These are phyloP conservation scores for Ceratonia siliqua DNA, from an alignment of 306 rosid genomes.

Conservation along the genomic window DNA sequence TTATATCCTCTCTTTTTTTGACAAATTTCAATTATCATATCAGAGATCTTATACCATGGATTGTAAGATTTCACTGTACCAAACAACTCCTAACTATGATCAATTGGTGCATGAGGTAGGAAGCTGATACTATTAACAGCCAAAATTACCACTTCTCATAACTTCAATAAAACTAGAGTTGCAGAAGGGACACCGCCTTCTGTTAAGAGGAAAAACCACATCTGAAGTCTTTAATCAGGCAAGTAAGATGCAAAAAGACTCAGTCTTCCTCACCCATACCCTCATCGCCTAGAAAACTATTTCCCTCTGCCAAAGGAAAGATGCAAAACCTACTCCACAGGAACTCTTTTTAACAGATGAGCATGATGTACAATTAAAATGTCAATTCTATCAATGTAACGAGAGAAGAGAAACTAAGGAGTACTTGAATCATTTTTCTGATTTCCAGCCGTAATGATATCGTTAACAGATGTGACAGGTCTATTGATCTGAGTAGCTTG, in stretches of 20 bases:
- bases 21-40: too few species aligned
- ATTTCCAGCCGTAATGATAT: slow-evolving; percentile 30
- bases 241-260: slow-evolving; percentile 19
- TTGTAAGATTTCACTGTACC: too few species aligned
- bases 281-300: background rate
- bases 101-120: background rate
- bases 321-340: background rate
- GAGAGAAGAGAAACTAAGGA: background rate
- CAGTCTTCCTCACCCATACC: background rate
- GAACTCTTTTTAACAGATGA: background rate
- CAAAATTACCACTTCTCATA: background rate
- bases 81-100: too few species aligned
- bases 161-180: background rate
- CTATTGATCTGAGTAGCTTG: slow-evolving; percentile 35
- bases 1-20: too few species aligned
- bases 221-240: background rate
- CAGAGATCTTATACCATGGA: too few species aligned
- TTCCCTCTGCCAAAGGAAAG: background rate
- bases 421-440: slow-evolving; percentile 29
- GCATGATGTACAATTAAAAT: background rate
- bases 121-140: background rate
- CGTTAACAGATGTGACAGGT: slow-evolving; percentile 22
- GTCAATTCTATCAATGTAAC: slow-evolving; percentile 21
- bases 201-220: background rate
- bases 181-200: slow-evolving; percentile 6